Evolutionary conservation across 192 early-diverging fungal genomes (phyloP).

Genomic region (Rhizoclosmatium globosum): DNA sequence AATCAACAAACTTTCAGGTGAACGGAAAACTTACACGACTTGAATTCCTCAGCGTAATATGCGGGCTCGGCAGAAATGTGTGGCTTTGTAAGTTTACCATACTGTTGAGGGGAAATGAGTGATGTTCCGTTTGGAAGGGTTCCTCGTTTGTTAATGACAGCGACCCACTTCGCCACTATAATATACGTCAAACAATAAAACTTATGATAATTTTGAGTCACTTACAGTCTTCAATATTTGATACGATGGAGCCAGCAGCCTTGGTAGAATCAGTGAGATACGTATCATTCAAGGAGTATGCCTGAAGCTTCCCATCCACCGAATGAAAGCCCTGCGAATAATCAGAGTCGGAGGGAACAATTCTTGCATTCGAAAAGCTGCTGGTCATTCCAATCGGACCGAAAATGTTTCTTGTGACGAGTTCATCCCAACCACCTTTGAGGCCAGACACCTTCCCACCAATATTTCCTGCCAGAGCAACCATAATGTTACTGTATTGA

Average conservation of each 20-base stretch:
- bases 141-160: conserved; percentile 16
- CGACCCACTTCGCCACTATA: conserved; percentile 27
- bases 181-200: background rate
- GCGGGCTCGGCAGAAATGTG: background rate
- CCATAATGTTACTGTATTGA: conserved; percentile 38
- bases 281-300: background rate
- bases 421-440: conserved; percentile 2
- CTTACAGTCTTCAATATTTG: background rate
- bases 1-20: background rate
- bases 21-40: too few relatives aligned
- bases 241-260: background rate
- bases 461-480: conserved; percentile 23
- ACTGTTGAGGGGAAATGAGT: background rate
- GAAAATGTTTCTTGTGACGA: conserved; percentile 9
- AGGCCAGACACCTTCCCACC: conserved; percentile 4
- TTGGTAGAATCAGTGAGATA: background rate
- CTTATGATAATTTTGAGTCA: background rate
- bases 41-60: background rate
- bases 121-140: conserved; percentile 9
- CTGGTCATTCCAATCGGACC: conserved; percentile 20
- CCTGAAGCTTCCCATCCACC: background rate
- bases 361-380: background rate
- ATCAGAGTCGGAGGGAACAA: background rate
- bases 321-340: background rate
- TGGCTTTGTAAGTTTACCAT: background rate